Evolutionary conservation across 208 protist species (phyloP), one percentile per base, ranked within the genome.

Genomic region (Porcisia deanei): DNA sequence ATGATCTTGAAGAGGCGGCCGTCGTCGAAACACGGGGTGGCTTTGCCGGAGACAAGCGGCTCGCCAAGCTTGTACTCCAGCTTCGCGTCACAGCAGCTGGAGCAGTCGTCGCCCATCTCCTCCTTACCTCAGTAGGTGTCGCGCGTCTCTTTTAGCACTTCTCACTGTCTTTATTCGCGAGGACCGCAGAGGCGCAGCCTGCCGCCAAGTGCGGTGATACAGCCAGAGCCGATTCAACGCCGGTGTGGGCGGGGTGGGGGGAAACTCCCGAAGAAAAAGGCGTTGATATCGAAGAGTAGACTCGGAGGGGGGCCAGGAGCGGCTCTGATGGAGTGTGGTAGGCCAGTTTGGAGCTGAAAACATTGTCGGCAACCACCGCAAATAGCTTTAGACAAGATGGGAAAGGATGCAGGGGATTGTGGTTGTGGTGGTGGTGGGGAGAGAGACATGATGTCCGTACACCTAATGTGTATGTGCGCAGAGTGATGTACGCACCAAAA

Each of bases 1-100:
- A 89, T 77, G 64, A 95, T 81, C 60, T 88, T 84, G 78, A 86
- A 95, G 64, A 93, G 78, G 47, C 78, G 78, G 20, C 88, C 88
- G 22, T 85, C 74, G n/a, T 87, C 64, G 73, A 94, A 94, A 75
- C 85, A 91, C 18, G 81, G 77, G 18, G 84, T 89, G 43, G 79
- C 55, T 67, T 85, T 83, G 30, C 90, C 90, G 9, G 80, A 85
- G 39, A 86, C 78, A 34, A 89, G 83, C 18, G 85, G 85, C 49
- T 49, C 55, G 37, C 85, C 79, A 30, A 82, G 73, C 57, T 85
- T 69, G 67, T 86, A 89, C 7, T 76, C 57, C 3, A 74, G 74
- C 69, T 85, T 71, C 14, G 76, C 64, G 12, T 41, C 69, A 73
- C 78, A 84, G 65, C 81, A 89, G 34, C 79, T 66, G 60, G 73